Percentiles rank a stretch among this genome's conserved stretches.
These are phyloP conservation scores for Gonium pectorale DNA, from an alignment of 139 green algal species.

Conservation along the genomic window DNA sequence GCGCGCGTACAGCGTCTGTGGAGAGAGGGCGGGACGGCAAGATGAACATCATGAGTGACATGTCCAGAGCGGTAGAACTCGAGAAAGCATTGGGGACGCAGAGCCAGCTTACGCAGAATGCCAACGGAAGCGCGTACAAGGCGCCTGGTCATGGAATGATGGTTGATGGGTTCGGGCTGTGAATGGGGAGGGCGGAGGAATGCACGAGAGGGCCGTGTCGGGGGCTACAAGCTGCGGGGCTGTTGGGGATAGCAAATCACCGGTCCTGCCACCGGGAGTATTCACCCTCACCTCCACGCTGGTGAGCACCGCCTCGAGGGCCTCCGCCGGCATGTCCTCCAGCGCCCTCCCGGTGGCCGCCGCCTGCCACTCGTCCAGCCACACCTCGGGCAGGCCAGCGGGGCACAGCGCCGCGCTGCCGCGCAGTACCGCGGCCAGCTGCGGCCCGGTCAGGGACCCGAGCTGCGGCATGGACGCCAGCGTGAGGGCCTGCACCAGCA, in stretches of 20 bases:
- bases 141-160: neutral
- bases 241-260: too few species aligned
- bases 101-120: too few species aligned
- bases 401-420: slow-evolving; percentile 28
- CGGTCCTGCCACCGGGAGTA: neutral
- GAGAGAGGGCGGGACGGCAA: too few species aligned
- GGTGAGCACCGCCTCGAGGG: slow-evolving; percentile 19
- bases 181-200: neutral
- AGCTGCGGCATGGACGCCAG: slow-evolving; percentile 41
- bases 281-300: slow-evolving; percentile 2
- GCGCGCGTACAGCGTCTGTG: neutral
- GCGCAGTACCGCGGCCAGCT: slow-evolving; percentile 32
- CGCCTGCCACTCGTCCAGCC: slow-evolving; percentile 40
- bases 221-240: too few species aligned
- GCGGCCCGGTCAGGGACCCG: neutral
- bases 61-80: too few species aligned
- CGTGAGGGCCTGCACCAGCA: slow-evolving; percentile 38
- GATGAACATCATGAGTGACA: too few species aligned
- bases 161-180: neutral
- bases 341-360: slow-evolving; percentile 1
- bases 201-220: neutral
- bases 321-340: slow-evolving; percentile 8
- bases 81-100: too few species aligned
- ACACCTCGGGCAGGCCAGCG: slow-evolving; percentile 36
- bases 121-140: too few species aligned